Percentiles rank a stretch among this genome's conserved stretches.
Evolutionary conservation across 306 rosid genomes (phyloP).

Genomic region (Inga laurina): DNA sequence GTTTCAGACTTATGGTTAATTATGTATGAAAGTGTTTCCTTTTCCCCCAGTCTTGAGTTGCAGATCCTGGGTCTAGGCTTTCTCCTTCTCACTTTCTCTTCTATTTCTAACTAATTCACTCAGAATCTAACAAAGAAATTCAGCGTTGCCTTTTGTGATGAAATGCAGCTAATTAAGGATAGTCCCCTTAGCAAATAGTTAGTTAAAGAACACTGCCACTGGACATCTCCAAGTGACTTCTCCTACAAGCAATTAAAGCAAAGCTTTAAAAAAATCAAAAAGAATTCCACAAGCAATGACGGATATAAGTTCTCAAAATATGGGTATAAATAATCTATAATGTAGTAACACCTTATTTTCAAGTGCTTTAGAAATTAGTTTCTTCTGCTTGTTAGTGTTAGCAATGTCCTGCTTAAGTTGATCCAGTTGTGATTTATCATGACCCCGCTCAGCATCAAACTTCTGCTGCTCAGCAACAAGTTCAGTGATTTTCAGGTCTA

Average conservation of each 20-base stretch:
- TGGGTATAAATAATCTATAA: slow-evolving; percentile 1
- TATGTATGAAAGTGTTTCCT: too few species aligned
- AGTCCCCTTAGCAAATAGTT: not conserved
- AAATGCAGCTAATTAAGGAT: slow-evolving; percentile 22
- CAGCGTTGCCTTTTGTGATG: not conserved
- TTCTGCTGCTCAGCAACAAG: slow-evolving; percentile 96
- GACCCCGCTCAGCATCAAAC: slow-evolving; percentile 74
- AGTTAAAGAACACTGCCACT: slow-evolving; percentile 11
- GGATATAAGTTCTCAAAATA: not conserved
- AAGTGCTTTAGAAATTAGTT: slow-evolving; percentile 66
- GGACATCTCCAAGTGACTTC: slow-evolving; percentile 84
- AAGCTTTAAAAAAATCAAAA: slow-evolving; percentile 10
- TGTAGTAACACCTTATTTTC: slow-evolving; percentile 66
- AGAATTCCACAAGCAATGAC: slow-evolving; percentile 21
- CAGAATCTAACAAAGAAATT: not conserved
- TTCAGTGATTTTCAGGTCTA: slow-evolving; percentile 76
- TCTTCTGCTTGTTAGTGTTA: slow-evolving; percentile 82
- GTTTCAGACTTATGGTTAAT: too few species aligned
- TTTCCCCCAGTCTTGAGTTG: too few species aligned
- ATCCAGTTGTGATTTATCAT: slow-evolving; percentile 74
- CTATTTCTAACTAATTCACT: too few species aligned
- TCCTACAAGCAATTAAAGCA: slow-evolving; percentile 61
- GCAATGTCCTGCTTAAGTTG: slow-evolving; percentile 90
- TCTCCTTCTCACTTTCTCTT: too few species aligned
- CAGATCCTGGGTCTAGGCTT: too few species aligned